Conservation (phyloP, 495 filamentous ascomycete genomes). For the Copromyces sp. region DNA sequence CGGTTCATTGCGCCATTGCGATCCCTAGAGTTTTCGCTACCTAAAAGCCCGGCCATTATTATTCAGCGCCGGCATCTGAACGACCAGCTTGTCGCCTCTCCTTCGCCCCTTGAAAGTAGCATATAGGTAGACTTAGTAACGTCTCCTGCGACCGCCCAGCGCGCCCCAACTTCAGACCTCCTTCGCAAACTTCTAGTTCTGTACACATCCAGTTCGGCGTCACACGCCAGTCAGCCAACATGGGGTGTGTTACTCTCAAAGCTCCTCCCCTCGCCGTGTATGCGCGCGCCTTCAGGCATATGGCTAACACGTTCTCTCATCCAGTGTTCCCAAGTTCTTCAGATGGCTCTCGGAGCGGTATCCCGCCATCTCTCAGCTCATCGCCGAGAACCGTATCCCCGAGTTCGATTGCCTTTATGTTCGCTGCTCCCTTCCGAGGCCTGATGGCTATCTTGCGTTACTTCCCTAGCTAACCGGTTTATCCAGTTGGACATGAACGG, state of each 20-base stretch:
- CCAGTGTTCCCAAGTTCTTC: conserved; percentile 91
- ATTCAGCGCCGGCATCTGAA: conserved; percentile 22
- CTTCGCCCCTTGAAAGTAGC: background rate
- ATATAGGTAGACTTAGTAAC: background rate
- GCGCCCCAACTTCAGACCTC: background rate
- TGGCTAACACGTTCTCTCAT: conserved; percentile 18
- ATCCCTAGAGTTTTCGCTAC: background rate
- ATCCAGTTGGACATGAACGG: conserved; percentile 92
- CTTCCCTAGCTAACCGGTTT: conserved; percentile 14
- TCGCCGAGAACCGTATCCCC: conserved; percentile 97
- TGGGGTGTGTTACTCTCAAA: conserved; percentile 16
- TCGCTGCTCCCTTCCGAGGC: conserved; percentile 17
- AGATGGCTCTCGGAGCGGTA: conserved; percentile 98
- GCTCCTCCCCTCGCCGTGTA: background rate
- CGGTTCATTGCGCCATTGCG: background rate
- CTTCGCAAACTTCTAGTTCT: background rate
- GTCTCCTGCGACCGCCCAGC: background rate
- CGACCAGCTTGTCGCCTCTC: conserved; percentile 1
- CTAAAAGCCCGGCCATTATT: conserved; percentile 27
- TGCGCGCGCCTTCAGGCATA: background rate
- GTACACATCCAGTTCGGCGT: background rate
- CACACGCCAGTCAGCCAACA: conserved; percentile 5
- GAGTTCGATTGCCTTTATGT: conserved; percentile 98
- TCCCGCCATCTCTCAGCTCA: conserved; percentile 95
- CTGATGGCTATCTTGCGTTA: background rate